Evolutionary conservation across 305 asterid genomes (phyloP).

Genomic region (Nicotiana rustica): DNA sequence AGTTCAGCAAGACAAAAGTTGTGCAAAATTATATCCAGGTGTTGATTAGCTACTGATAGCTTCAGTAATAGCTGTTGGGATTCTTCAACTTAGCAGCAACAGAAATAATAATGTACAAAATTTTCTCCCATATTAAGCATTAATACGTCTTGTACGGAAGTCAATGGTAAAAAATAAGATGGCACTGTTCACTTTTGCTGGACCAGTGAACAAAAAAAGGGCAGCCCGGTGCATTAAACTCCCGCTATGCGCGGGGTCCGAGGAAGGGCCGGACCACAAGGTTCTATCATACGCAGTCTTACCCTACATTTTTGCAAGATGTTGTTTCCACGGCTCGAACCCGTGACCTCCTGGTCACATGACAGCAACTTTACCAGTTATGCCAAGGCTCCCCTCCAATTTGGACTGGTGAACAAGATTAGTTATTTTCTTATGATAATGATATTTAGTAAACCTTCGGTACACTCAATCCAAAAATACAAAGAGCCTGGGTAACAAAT

Average conservation of each 20-base stretch:
- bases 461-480: background rate
- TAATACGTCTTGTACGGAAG: background rate
- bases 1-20: background rate
- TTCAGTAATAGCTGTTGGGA: background rate
- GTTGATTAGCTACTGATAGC: background rate
- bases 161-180: background rate
- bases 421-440: background rate
- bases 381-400: no score
- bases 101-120: background rate
- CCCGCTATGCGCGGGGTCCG: no score
- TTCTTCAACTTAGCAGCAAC: background rate
- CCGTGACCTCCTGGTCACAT: no score
- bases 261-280: no score
- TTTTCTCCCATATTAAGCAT: background rate
- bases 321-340: no score
- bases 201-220: background rate
- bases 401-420: background rate
- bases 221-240: no score
- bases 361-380: no score
- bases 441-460: background rate
- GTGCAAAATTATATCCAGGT: background rate
- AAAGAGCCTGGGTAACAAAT: conserved; percentile 9
- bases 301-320: no score
- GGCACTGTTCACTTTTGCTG: background rate
- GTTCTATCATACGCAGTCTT: no score